Evolutionary conservation across 1,284 basidiomycete genomes (phyloP).

Genomic region (Trametes hirsuta): DNA sequence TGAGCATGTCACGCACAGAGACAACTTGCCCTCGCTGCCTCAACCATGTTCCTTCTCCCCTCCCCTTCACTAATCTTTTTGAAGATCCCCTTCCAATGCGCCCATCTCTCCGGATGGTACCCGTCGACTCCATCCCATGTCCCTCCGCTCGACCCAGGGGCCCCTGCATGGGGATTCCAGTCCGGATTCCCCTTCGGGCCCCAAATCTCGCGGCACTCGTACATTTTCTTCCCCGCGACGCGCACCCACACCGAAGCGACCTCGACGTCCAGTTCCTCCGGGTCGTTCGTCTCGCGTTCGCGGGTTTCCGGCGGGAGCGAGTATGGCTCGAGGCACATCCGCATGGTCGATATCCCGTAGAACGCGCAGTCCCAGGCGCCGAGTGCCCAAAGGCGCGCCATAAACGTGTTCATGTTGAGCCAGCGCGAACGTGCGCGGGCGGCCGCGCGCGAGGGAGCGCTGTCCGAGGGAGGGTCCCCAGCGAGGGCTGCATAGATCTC

Average conservation of each 20-base stretch:
- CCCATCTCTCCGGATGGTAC: conserved; percentile 18
- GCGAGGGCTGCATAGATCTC: neutral
- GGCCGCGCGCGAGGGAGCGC: neutral
- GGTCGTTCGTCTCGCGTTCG: neutral
- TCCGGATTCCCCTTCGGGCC: conserved; percentile 17
- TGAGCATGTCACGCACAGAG: neutral
- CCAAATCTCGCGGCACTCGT: conserved; percentile 10
- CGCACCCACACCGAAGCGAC: conserved; percentile 10
- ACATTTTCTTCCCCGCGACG: conserved; percentile 15
- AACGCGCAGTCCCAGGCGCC: neutral
- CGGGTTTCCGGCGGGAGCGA: neutral
- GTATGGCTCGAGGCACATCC: neutral
- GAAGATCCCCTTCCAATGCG: conserved; percentile 13
- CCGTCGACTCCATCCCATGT: conserved; percentile 20
- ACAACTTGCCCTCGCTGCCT: conserved; percentile 12
- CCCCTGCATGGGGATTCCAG: neutral
- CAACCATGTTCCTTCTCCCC: conserved; percentile 12
- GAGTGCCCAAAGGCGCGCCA: neutral
- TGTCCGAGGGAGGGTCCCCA: conserved; percentile 2
- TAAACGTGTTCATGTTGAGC: neutral
- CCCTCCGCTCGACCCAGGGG: conserved; percentile 12
- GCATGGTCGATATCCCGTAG: neutral
- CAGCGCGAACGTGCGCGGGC: neutral
- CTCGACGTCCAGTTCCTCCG: conserved; percentile 13
- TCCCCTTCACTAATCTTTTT: neutral